A percentile compares a stretch with the other conserved stretches of the same genome.
Conservation (phyloP, 1,284 basidiomycete genomes). For the Fomitopsis pinicola region DNA sequence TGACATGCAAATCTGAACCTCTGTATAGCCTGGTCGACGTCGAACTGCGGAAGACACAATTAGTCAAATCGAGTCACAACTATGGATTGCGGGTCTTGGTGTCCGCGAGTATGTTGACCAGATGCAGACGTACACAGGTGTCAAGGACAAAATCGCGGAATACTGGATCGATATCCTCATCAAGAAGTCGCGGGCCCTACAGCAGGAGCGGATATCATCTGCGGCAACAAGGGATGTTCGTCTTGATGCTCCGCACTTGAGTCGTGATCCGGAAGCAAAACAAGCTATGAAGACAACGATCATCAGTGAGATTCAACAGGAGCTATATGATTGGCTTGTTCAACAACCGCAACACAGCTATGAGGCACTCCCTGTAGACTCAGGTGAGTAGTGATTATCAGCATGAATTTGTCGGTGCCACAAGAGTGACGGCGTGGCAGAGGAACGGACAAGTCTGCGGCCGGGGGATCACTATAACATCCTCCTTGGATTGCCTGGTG, state of each 20-base stretch:
- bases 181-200: constrained; percentile 10
- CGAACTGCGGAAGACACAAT: constrained; percentile 19
- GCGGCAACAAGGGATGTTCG: not conserved
- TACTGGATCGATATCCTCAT: constrained; percentile 29
- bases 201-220: constrained; percentile 4
- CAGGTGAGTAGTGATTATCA: constrained; percentile 22
- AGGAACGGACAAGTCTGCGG: constrained; percentile 5
- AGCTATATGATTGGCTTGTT: constrained; percentile 22
- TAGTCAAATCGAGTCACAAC: constrained; percentile 17
- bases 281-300: constrained; percentile 13
- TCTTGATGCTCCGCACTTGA: constrained; percentile 5
- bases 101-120: constrained; percentile 12
- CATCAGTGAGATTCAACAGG: constrained; percentile 15
- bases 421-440: not conserved
- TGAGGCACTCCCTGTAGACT: constrained; percentile 4
- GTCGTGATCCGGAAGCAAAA: constrained; percentile 9
- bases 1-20: too few relatives aligned
- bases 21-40: constrained; percentile 2
- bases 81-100: constrained; percentile 16
- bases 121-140: constrained; percentile 25
- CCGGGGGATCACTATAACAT: not conserved
- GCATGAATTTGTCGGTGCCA: too few relatives aligned
- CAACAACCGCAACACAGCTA: constrained; percentile 19
- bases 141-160: constrained; percentile 31
- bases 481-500: not conserved